A percentile compares a stretch with the other conserved stretches of the same genome.
These are phyloP conservation scores for Candida ascalaphidarum DNA, from an alignment of 805 yeast species.

Conservation along the genomic window DNA sequence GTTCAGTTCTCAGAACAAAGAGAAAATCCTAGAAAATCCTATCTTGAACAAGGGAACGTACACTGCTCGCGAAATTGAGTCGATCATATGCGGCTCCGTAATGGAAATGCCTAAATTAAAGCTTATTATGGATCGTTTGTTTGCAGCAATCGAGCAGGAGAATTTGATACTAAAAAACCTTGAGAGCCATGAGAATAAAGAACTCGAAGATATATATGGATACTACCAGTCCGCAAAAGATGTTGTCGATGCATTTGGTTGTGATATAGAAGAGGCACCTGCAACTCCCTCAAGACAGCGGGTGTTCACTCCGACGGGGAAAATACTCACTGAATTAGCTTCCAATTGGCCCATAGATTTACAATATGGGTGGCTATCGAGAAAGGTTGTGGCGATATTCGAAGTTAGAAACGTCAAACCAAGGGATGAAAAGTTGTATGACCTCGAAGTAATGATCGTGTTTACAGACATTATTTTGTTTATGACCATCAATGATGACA, in stretches of 20 bases:
- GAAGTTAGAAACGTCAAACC: slow-evolving; percentile 26
- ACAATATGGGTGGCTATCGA: slow-evolving; percentile 80
- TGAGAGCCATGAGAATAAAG: slow-evolving; percentile 13
- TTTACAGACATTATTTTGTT: slow-evolving; percentile 77
- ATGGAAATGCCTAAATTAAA: slow-evolving; percentile 66
- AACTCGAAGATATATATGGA: slow-evolving; percentile 19
- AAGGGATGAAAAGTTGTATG: slow-evolving; percentile 3
- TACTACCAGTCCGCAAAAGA: slow-evolving; percentile 47
- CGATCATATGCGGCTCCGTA: slow-evolving; percentile 52
- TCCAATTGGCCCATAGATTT: slow-evolving; percentile 80
- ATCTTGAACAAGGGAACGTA: slow-evolving; percentile 20
- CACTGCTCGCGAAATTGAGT: slow-evolving; percentile 23
- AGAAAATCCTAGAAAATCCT: slow-evolving; percentile 18
- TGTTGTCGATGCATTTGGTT: slow-evolving; percentile 79
- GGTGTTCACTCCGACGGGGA: slow-evolving; percentile 87
- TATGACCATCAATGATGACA: slow-evolving; percentile 42
- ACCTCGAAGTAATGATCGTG: slow-evolving; percentile 52
- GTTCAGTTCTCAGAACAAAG: slow-evolving; percentile 20
- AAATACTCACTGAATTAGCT: slow-evolving; percentile 76
- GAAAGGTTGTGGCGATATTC: slow-evolving; percentile 75
- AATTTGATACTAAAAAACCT: slow-evolving; percentile 12
- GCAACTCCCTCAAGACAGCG: slow-evolving; percentile 43
- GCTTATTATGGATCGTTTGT: slow-evolving; percentile 56
- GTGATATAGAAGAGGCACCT: no score
- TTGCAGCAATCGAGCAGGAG: slow-evolving; percentile 39